Evolutionary conservation across 495 filamentous ascomycete species (phyloP), one percentile per base, ranked within the genome.

Genomic region (Extremus antarcticus): DNA sequence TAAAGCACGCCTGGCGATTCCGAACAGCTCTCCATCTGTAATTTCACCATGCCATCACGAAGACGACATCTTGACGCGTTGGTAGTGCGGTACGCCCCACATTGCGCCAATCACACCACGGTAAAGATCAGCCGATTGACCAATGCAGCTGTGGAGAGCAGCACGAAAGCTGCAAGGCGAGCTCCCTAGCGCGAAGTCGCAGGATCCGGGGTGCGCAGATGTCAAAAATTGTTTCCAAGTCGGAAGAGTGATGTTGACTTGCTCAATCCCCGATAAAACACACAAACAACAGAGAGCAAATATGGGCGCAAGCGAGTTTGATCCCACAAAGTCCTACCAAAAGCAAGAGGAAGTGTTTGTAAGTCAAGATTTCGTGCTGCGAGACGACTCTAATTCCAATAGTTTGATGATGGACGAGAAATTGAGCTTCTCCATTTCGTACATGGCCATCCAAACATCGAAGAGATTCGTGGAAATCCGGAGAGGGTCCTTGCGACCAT

Each of bases 351-450:
- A 71, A n/a, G 50, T 56, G 58, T 68, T 69, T 63, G 46, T 66
- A 52, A 43, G 61, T 43, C n/a, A 3, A 46, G 43, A 13, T 39
- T 38, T 54, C 41, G 46, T 10, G 35, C 38, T 54, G 51, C 22
- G 11, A 19, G 21, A 15, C 43, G 55, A 77, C 77, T 48, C 13
- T 24, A 10, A 24, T 24, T 23, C 11, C 19, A 46, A n/a, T 21
- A 48, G 46, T 83, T 79, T 53, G 75, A 87, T 56, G 81, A 86
- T 62, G 84, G 83, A 39, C 78, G 83, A n/a, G 86, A 91, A 61
- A 75, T 81, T 29, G 80, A 85, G 49, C 76, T 90, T 0, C 74
- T 91, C 1, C 76, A 84, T 47, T 86, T 77, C 64, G 72, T 94
- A 43, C 84, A 83, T 63, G 63, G 57, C 41, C 78, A 79, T 41